These are phyloP conservation scores for Trichothecium sympodiale DNA, from an alignment of 2,329 filamentous ascomycete genomes.

Conservation along the genomic window DNA sequence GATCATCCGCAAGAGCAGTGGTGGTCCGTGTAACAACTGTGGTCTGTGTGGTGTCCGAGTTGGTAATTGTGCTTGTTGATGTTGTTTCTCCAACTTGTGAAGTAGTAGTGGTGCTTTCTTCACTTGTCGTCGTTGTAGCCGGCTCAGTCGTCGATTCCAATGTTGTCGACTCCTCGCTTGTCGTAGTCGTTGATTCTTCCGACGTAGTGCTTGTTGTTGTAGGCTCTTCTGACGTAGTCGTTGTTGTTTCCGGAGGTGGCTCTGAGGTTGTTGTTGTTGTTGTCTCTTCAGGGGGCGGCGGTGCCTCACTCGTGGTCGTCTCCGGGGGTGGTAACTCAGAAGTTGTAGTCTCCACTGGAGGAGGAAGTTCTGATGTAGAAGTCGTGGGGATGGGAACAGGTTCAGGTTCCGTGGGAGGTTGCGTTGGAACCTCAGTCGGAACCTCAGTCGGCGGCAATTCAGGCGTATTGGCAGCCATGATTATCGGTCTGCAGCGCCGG, in stretches of 20 bases:
- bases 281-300: not conserved
- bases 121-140: constrained; percentile 8
- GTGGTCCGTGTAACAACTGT: constrained; percentile 5
- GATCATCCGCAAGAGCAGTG: not conserved
- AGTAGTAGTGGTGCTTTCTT: constrained; percentile 9
- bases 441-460: too few relatives aligned
- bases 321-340: constrained; percentile 3
- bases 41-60: constrained; percentile 2
- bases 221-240: not conserved
- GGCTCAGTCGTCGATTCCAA: constrained; percentile 1
- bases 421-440: too few relatives aligned
- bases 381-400: too few relatives aligned
- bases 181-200: constrained; percentile 5
- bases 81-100: constrained; percentile 10
- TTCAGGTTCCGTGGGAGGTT: too few relatives aligned
- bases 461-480: too few relatives aligned
- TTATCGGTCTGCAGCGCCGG: too few relatives aligned
- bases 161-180: constrained; percentile 12
- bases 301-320: constrained; percentile 3
- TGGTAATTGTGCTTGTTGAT: constrained; percentile 1
- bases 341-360: constrained; percentile 8
- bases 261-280: constrained; percentile 2
- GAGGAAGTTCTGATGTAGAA: constrained; percentile 6
- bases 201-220: not conserved
- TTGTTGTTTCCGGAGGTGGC: not conserved